Conservation (phyloP, 495 filamentous ascomycete species). For the Hypoxylon intermedium region DNA sequence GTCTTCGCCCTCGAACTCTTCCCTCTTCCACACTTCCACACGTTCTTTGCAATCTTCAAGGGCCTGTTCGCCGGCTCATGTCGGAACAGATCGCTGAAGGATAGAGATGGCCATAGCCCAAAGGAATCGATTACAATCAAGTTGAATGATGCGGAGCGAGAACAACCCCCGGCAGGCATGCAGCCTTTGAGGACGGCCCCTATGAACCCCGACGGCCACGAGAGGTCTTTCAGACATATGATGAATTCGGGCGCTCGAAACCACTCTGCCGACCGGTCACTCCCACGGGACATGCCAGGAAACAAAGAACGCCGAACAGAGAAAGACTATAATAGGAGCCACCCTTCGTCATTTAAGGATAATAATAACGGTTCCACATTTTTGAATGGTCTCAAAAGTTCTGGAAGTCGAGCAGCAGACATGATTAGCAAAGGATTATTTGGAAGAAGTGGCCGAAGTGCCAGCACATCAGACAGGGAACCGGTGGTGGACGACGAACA, state of each 20-base stretch:
- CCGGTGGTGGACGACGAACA: constrained; percentile 70
- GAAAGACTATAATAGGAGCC: constrained; percentile 53
- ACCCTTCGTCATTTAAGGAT: constrained; percentile 65
- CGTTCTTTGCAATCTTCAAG: constrained; percentile 84
- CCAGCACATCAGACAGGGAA: constrained; percentile 73
- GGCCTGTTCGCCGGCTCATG: constrained; percentile 86
- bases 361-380: constrained; percentile 66
- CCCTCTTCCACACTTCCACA: constrained; percentile 95
- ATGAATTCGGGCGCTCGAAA: constrained; percentile 67
- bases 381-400: constrained; percentile 74
- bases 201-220: constrained; percentile 58
- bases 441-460: constrained; percentile 74
- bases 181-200: constrained; percentile 64
- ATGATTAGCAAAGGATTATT: constrained; percentile 81
- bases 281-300: constrained; percentile 39
- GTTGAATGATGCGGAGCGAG: constrained; percentile 50
- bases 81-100: constrained; percentile 72
- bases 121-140: constrained; percentile 45
- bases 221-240: constrained; percentile 68
- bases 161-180: constrained; percentile 28
- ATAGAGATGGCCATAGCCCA: constrained; percentile 54
- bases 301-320: constrained; percentile 50
- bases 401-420: constrained; percentile 74
- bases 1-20: constrained; percentile 82
- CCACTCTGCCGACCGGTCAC: constrained; percentile 67